Evolutionary conservation across 78 protist genomes (phyloP), one percentile per base, ranked within the genome.

Genomic region (Dictyostelium citrinum): DNA sequence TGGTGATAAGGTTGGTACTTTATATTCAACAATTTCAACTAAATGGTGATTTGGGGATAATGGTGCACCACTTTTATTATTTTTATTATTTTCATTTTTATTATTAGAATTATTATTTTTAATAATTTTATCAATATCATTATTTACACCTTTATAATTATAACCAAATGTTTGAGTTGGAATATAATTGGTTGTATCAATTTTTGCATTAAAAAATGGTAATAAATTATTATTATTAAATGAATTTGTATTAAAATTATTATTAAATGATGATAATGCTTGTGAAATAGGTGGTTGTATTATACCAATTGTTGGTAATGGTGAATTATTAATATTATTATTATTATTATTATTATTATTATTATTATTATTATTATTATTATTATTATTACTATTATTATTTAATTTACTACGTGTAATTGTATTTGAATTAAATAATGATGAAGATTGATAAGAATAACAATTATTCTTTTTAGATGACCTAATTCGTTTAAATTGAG

Each of bases 101-200:
- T 41, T 49, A 33, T 16, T 49, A 49, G n/a, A n/a, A n/a, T 27
- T 29, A 20, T 29, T 29, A 29, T 2, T 8, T 17, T 6, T 14
- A 29, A 10, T 78, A 27, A 14, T 27, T 43, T 58, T 58, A 45
- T n/a, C 16, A 9, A 16, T 77, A n/a, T 10, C 0, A 31, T 64
- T 64, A 24, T 64, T 29, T 20, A 11, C 6, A 35, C 61, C 49
- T 80, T 58, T 80, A 33, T 80, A 80, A 35, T 80, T 80, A 35
- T 80, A 80, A 24, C 49, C 64, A 55, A 41, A 75, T 39, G 81
- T 75, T 75, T 58, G 60, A 35, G 84, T 55, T 29, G 84, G 84
- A 55, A 80, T 80, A 80, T 80, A 80, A 35, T 80, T 80, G 20
- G 68, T 58, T 8, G 84, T 33, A 55, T 80, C 84, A 22, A 80